phyloP scores from a whole-genome alignment of 257 asterid species.

The Petunia axillaris region DNA sequence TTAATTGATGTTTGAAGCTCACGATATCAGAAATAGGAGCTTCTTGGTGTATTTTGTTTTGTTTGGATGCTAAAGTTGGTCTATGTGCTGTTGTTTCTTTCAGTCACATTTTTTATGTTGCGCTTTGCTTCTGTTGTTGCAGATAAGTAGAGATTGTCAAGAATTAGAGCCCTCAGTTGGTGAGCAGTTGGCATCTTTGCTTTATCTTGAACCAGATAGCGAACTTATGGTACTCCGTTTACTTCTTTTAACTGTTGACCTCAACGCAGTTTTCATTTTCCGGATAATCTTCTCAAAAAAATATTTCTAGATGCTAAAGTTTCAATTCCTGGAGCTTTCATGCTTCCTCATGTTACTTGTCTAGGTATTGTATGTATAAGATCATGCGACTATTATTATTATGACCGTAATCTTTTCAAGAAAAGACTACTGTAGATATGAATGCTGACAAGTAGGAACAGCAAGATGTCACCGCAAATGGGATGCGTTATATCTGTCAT shows the following conservation, averaged over 20 bases:
- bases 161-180: constrained; percentile 88
- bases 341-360: not conserved
- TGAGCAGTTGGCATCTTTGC: constrained; percentile 83
- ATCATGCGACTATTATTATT: not conserved
- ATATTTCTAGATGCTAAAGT: not conserved
- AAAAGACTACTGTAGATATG: not conserved
- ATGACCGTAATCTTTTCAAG: not conserved
- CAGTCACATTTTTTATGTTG: constrained; percentile 4
- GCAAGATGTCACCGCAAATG: too few species aligned
- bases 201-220: constrained; percentile 91
- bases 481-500: too few species aligned
- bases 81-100: not conserved
- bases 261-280: not conserved
- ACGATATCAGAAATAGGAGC: not conserved
- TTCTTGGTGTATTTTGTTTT: constrained; percentile 1
- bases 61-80: not conserved
- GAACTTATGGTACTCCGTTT: constrained; percentile 77
- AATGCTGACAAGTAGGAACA: not conserved
- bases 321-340: not conserved
- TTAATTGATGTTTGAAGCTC: not conserved
- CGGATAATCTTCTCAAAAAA: not conserved
- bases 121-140: constrained; percentile 43
- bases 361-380: not conserved
- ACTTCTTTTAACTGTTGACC: not conserved
- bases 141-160: constrained; percentile 97